phyloP scores from a whole-genome alignment of 2,329 filamentous ascomycete genomes.

The Ophiocordyceps camponoti-rufipedis region DNA sequence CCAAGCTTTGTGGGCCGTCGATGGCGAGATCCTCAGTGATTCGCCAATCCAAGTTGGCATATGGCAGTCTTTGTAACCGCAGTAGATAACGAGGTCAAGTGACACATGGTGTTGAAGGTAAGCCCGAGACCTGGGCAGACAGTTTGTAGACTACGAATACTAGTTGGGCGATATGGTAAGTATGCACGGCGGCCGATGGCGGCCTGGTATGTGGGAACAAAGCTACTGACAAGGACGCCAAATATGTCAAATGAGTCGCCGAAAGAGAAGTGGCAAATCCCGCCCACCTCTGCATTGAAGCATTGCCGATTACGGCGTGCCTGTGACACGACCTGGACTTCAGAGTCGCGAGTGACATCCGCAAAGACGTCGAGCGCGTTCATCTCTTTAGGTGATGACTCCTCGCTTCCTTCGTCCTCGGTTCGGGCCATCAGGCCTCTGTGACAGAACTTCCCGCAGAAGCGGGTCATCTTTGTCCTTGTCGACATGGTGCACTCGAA shows the following conservation, averaged over 20 bases:
- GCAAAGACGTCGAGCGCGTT: too few species aligned
- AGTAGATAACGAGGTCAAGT: neutral
- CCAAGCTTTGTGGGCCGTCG: slow-evolving; percentile 22
- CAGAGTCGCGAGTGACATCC: too few species aligned
- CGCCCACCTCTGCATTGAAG: too few species aligned
- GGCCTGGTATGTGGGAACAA: too few species aligned
- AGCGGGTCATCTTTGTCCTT: slow-evolving; percentile 73
- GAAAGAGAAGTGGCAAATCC: too few species aligned
- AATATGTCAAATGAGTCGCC: too few species aligned
- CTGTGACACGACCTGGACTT: too few species aligned
- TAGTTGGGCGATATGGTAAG: too few species aligned
- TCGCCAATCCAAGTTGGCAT: slow-evolving; percentile 21
- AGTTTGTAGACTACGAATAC: too few species aligned
- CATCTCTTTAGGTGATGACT: slow-evolving; percentile 12
- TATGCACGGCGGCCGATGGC: too few species aligned
- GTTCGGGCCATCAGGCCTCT: slow-evolving; percentile 68
- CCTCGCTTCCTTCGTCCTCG: slow-evolving; percentile 60
- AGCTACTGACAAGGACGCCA: too few species aligned
- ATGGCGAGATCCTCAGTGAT: slow-evolving; percentile 33
- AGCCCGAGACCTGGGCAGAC: neutral
- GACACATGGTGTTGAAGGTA: neutral
- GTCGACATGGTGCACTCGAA: slow-evolving; percentile 78
- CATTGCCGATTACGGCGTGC: too few species aligned
- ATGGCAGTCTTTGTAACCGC: slow-evolving; percentile 17
- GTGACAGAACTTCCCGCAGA: slow-evolving; percentile 68